Percentiles rank a stretch among this genome's conserved stretches.
Evolutionary conservation across 2,329 filamentous ascomycete species (phyloP).

Genomic region (Ophiocordyceps sinensis): DNA sequence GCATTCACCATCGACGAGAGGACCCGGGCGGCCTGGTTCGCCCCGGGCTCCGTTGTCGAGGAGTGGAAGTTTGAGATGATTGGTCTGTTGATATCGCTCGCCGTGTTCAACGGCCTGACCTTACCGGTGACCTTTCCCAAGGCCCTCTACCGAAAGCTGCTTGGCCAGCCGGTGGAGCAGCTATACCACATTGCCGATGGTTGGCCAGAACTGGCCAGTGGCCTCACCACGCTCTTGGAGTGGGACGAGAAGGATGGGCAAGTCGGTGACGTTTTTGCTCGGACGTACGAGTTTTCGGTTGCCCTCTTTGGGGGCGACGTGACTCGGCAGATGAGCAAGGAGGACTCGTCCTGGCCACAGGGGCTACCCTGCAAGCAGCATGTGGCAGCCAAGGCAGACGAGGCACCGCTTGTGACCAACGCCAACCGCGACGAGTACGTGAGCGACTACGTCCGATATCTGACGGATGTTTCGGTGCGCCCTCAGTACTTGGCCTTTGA

Average conservation of each 20-base stretch:
- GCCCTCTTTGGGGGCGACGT: conserved; percentile 41
- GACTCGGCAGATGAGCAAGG: conserved; percentile 38
- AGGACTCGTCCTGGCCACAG: conserved; percentile 36
- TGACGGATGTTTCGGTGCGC: conserved; percentile 62
- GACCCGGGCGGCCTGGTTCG: conserved; percentile 78
- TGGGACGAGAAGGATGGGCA: conserved; percentile 64
- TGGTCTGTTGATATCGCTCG: conserved; percentile 75
- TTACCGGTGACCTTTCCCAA: conserved; percentile 80
- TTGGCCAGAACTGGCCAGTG: conserved; percentile 69
- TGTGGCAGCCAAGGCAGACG: conserved; percentile 20
- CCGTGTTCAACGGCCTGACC: conserved; percentile 85
- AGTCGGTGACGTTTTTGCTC: conserved; percentile 67
- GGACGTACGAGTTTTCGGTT: conserved; percentile 76
- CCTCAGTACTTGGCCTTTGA: conserved; percentile 72
- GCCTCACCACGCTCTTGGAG: conserved; percentile 56
- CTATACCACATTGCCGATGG: conserved; percentile 71
- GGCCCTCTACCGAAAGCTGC: conserved; percentile 68
- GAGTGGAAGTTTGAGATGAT: conserved; percentile 84
- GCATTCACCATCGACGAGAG: conserved; percentile 66
- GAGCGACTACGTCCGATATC: conserved; percentile 69
- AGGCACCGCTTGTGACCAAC: conserved; percentile 64
- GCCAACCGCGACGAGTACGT: conserved; percentile 68
- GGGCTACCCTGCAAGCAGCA: conserved; percentile 22
- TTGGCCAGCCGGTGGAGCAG: conserved; percentile 53
- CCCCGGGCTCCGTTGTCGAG: conserved; percentile 66